Conservation (phyloP, 163 green algal species). For the Volvox carteri region DNA sequence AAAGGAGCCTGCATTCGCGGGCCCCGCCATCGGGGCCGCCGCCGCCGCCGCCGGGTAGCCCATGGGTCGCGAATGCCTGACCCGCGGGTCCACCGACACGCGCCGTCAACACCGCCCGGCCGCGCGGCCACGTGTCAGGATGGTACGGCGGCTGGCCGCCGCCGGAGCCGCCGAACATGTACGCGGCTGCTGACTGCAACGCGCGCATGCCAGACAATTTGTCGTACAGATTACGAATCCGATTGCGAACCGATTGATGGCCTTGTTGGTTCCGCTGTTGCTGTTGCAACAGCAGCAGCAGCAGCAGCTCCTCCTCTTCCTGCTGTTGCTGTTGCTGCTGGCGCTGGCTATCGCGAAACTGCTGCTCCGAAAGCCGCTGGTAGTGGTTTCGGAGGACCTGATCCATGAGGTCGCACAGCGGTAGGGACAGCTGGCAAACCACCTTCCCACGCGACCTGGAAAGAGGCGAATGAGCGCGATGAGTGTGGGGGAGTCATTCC, state of each 20-base stretch:
- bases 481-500: background rate
- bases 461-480: background rate
- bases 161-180: background rate
- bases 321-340: conserved; percentile 25
- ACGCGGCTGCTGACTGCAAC: background rate
- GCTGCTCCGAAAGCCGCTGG: background rate
- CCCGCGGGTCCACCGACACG: conserved; percentile 12
- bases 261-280: too few species aligned
- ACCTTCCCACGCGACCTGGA: conserved; percentile 52
- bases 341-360: background rate
- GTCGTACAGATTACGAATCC: too few species aligned
- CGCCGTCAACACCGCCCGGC: conserved; percentile 20
- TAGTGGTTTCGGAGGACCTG: background rate
- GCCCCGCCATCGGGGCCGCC: background rate
- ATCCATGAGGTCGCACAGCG: conserved; percentile 50
- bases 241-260: too few species aligned
- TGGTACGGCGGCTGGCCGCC: conserved; percentile 43
- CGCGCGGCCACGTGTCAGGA: conserved; percentile 51
- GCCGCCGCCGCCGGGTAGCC: background rate
- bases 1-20: conserved; percentile 28
- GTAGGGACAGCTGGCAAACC: conserved; percentile 54
- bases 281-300: too few species aligned
- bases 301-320: background rate
- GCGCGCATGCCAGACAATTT: too few species aligned
- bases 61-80: background rate